Evolutionary conservation across 805 yeast genomes (phyloP).

Genomic region (Starmerella apicola): DNA sequence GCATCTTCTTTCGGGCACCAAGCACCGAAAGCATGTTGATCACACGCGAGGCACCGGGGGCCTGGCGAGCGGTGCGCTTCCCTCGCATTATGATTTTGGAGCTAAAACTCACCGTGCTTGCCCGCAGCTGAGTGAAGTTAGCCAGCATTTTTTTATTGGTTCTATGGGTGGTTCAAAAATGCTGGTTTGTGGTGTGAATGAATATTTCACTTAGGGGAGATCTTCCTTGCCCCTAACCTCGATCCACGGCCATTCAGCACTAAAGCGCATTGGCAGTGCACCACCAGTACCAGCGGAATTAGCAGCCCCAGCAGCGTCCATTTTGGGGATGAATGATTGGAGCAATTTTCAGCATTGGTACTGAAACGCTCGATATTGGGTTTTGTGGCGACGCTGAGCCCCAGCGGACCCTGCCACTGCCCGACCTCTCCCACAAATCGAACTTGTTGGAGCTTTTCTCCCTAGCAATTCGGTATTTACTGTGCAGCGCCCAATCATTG

Average conservation of each 20-base stretch:
- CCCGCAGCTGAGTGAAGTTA: background rate
- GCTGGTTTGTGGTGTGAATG: too few species aligned
- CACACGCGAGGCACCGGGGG: slow-evolving; percentile 39
- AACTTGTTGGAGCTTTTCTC: too few species aligned
- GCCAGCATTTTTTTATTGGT: too few species aligned
- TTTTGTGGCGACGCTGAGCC: slow-evolving; percentile 10
- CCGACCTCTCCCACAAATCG: too few species aligned
- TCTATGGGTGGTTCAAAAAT: too few species aligned
- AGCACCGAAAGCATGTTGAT: slow-evolving; percentile 61
- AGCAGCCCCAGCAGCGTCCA: too few species aligned
- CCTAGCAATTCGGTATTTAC: slow-evolving; percentile 14
- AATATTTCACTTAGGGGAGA: too few species aligned
- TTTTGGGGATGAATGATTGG: slow-evolving; percentile 13
- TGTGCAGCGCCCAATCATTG: slow-evolving; percentile 8
- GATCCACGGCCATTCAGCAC: too few species aligned
- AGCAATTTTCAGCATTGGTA: slow-evolving; percentile 11
- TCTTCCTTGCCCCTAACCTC: too few species aligned
- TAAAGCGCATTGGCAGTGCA: too few species aligned
- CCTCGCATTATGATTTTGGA: slow-evolving; percentile 24
- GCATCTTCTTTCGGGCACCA: slow-evolving; percentile 80
- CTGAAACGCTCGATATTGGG: slow-evolving; percentile 12
- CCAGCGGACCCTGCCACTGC: background rate
- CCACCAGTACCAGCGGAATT: too few species aligned
- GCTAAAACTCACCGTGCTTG: slow-evolving; percentile 1
- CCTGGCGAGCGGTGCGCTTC: slow-evolving; percentile 37